Conservation (phyloP, 768 basidiomycete genomes). For the Galerina marginata region DNA sequence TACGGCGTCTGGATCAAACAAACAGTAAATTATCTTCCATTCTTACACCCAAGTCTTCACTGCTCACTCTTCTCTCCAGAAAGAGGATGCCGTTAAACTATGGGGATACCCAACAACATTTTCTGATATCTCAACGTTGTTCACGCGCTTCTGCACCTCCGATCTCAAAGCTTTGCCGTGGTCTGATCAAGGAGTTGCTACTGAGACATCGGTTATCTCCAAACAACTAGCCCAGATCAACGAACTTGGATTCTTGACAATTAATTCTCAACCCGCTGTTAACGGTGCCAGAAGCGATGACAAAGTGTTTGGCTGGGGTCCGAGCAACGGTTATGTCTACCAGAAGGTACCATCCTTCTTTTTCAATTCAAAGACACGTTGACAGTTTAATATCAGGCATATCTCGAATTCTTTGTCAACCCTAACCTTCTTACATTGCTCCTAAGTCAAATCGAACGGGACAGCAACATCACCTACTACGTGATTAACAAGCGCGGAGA, state of each 20-base stretch:
- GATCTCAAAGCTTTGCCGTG: slow-evolving; percentile 85
- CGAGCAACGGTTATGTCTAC: slow-evolving; percentile 91
- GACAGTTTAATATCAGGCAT: slow-evolving; percentile 61
- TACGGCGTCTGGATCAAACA: slow-evolving; percentile 94
- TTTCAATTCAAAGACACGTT: neutral
- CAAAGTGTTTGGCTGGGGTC: slow-evolving; percentile 91
- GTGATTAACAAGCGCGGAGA: slow-evolving; percentile 97
- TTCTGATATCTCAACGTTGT: slow-evolving; percentile 73
- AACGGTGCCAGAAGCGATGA: slow-evolving; percentile 88
- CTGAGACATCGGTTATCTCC: slow-evolving; percentile 84
- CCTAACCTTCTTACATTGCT: slow-evolving; percentile 75
- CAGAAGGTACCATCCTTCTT: slow-evolving; percentile 69
- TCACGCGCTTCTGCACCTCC: slow-evolving; percentile 81
- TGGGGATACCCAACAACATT: slow-evolving; percentile 84
- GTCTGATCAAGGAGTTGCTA: slow-evolving; percentile 89
- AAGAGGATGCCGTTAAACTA: slow-evolving; percentile 82
- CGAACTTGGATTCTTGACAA: slow-evolving; percentile 90
- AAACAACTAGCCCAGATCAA: slow-evolving; percentile 85
- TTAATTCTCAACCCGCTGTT: slow-evolving; percentile 97
- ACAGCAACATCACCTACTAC: slow-evolving; percentile 92
- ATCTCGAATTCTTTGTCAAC: slow-evolving; percentile 93
- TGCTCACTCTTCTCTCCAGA: slow-evolving; percentile 46
- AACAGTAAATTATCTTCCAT: slow-evolving; percentile 51
- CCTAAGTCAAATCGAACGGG: slow-evolving; percentile 82
- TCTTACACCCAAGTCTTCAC: slow-evolving; percentile 9